A percentile compares a stretch with the other conserved stretches of the same genome.
phyloP scores from a whole-genome alignment of 495 filamentous ascomycete species.

The Cercophora samala region DNA sequence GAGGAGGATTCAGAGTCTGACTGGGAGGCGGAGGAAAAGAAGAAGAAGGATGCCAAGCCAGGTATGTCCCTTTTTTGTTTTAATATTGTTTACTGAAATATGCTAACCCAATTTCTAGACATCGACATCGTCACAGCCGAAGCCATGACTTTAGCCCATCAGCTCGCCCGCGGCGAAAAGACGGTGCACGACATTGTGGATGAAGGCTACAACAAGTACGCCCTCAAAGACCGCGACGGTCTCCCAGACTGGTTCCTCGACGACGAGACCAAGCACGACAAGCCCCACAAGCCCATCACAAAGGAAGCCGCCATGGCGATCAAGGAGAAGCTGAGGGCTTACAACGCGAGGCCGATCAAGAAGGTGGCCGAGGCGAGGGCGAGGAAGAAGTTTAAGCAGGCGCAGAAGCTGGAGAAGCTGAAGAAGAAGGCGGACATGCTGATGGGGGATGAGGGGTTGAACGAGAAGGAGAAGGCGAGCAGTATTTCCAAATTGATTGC shows the following conservation, averaged over 20 bases:
- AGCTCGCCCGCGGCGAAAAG: conserved; percentile 81
- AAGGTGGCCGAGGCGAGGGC: conserved; percentile 96
- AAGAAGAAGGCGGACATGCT: conserved; percentile 90
- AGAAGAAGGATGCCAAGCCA: conserved; percentile 62
- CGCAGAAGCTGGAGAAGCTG: conserved; percentile 84
- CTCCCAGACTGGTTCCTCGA: conserved; percentile 98
- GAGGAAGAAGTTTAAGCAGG: conserved; percentile 93
- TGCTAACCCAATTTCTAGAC: conserved; percentile 52
- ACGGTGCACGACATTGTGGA: conserved; percentile 74
- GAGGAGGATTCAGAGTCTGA: conserved; percentile 38
- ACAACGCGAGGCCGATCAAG: conserved; percentile 98
- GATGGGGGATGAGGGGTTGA: conserved; percentile 82
- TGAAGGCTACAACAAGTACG: conserved; percentile 87
- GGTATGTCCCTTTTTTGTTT: conserved; percentile 49
- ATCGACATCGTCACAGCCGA: conserved; percentile 99
- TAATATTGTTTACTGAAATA: too few relatives aligned
- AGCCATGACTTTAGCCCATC: conserved; percentile 96
- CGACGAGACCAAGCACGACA: conserved; percentile 81
- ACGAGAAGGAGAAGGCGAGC: conserved; percentile 89
- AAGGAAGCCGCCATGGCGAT: conserved; percentile 89
- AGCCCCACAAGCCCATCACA: conserved; percentile 78
- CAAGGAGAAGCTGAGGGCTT: conserved; percentile 86
- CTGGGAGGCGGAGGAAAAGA: conserved; percentile 66
- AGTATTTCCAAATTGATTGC: conserved; percentile 78
- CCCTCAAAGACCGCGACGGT: conserved; percentile 87